Evolutionary conservation across 805 yeast genomes (phyloP), one percentile per base, ranked within the genome.

Genomic region (Ogataea corticis): DNA sequence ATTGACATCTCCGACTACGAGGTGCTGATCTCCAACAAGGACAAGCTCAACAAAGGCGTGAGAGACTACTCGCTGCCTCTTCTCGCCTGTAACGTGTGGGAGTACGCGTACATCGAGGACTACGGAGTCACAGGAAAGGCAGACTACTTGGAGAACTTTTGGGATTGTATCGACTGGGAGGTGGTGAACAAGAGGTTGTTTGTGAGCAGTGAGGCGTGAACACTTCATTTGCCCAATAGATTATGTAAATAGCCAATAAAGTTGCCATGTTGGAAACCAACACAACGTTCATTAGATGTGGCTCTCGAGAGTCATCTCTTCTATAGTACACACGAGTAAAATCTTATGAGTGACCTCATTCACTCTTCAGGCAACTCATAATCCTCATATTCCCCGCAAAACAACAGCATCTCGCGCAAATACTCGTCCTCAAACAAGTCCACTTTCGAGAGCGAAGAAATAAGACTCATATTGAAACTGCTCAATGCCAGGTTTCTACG

Each of bases 161-260:
- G 96, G 83, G 76, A 82, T 38, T 76, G 87, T 54, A 77, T 91
- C 52, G 81, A 92, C 67, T 94, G 99, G 99, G 78, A 83, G 44
- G 87, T 85, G 41, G 72, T 86, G 36, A 84, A 82, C 42, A 46
- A 52, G 21, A 62, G 72, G 56, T 47, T 66, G n/a, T 67, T 65
- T 49, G 49, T 49, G 23, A 53, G 51, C 42, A 41, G 33, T 33
- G 56, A 49, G 34, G 42, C 46, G 23, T 51, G 42, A 39, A 14
- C n/a, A n/a, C n/a, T 16, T 10, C 14, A 12, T 17, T 23, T 7
- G 9, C 11, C 9, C 39, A 21, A 34, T 14, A 16, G 14, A n/a
- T 32, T 32, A 21, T 21, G 25, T 21, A 21, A 21, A 21, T 21
- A 21, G 25, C 25, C 25, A 21, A 21, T 21, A 21, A 21, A 21